These are phyloP conservation scores for Eustoma russellianum DNA, from an alignment of 257 asterid species.

Conservation along the genomic window DNA sequence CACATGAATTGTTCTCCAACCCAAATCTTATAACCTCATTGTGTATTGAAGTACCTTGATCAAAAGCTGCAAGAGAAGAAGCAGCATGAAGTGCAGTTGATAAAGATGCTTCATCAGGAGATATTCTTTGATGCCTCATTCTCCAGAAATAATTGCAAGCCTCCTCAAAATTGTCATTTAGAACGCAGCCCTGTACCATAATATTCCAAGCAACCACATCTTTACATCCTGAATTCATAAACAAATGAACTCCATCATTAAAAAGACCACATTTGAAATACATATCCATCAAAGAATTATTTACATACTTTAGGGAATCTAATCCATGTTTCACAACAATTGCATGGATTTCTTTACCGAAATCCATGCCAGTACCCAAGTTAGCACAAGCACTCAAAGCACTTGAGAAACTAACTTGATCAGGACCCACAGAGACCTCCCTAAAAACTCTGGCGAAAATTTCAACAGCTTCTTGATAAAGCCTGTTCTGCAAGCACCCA, in stretches of 20 bases:
- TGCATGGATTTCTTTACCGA: conserved; percentile 43
- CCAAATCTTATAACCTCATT: conserved; percentile 29
- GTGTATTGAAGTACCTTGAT: conserved; percentile 31
- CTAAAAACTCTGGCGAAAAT: conserved; percentile 17
- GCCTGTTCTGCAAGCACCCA: conserved; percentile 26
- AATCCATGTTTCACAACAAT: conserved; percentile 26
- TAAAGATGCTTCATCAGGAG: conserved; percentile 33
- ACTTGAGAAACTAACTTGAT: conserved; percentile 44
- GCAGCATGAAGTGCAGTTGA: conserved; percentile 40
- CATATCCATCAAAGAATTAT: conserved; percentile 41
- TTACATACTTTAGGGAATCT: conserved; percentile 32
- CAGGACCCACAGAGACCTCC: conserved; percentile 22
- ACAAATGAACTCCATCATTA: conserved; percentile 31
- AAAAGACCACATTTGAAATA: conserved; percentile 29
- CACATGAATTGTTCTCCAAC: conserved; percentile 19
- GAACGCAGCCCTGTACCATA: conserved; percentile 30
- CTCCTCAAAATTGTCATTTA: conserved; percentile 27
- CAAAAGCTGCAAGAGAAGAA: conserved; percentile 26
- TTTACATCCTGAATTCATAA: conserved; percentile 19
- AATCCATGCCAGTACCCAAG: conserved; percentile 11
- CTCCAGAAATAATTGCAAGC: conserved; percentile 40
- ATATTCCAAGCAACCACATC: conserved; percentile 44
- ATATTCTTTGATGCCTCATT: conserved; percentile 30
- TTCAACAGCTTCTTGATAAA: conserved; percentile 19
- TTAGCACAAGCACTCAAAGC: conserved; percentile 38